Evolutionary conservation across 371 early-diverging fungal genomes (phyloP).

Genomic region (Polyrhizophydium stewartii): DNA sequence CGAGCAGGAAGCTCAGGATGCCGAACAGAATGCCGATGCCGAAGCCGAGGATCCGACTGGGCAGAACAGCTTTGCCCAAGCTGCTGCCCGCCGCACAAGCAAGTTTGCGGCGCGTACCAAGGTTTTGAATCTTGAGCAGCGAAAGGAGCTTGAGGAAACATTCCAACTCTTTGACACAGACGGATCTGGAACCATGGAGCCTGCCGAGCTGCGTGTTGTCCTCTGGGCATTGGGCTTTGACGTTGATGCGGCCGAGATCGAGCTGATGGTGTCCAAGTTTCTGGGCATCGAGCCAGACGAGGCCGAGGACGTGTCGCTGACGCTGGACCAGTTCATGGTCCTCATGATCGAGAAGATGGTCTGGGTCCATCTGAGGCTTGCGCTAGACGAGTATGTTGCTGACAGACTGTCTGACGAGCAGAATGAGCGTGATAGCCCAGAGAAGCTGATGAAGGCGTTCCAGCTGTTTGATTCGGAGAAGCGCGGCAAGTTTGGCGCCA

Average conservation of each 20-base stretch:
- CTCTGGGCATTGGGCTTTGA: neutral
- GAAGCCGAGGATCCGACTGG: too few species aligned
- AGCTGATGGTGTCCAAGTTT: neutral
- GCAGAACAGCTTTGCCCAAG: too few species aligned
- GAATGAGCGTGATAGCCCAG: neutral
- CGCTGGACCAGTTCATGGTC: neutral
- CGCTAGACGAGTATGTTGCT: neutral
- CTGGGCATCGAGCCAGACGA: neutral
- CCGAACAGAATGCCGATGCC: too few species aligned
- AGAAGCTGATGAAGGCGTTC: neutral
- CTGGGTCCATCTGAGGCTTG: neutral
- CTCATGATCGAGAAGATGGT: neutral
- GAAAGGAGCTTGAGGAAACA: neutral
- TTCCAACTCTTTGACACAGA: neutral
- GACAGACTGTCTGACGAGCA: neutral
- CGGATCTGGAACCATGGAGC: neutral
- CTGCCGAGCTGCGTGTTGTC: neutral
- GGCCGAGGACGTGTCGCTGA: neutral
- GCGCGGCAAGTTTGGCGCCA: neutral
- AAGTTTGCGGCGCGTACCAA: too few species aligned
- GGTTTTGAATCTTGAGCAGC: too few species aligned
- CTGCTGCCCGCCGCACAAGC: too few species aligned
- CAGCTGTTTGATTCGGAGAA: conserved; percentile 1
- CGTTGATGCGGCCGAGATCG: neutral
- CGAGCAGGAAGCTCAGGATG: too few species aligned